phyloP scores from a whole-genome alignment of 2,329 filamentous ascomycete species.

The Knufia petricola region DNA sequence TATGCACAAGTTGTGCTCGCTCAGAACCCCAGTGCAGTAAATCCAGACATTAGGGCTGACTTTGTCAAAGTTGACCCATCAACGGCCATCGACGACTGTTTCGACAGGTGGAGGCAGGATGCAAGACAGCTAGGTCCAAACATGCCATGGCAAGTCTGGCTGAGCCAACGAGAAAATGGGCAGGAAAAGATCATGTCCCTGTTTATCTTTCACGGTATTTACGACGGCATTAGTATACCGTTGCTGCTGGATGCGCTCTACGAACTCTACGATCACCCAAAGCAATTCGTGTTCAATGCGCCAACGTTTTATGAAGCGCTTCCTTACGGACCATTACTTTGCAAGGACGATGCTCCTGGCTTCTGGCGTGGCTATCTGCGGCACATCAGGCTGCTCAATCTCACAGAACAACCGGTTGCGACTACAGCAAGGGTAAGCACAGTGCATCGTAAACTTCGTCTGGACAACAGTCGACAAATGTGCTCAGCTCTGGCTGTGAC shows the following conservation, averaged over 20 bases:
- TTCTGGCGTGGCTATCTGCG: constrained; percentile 54
- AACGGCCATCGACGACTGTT: constrained; percentile 28
- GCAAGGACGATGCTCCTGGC: constrained; percentile 36
- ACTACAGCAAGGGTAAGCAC: constrained; percentile 13
- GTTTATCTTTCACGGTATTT: constrained; percentile 74
- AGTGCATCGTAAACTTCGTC: constrained; percentile 24
- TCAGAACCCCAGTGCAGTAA: background rate
- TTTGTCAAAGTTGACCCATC: background rate
- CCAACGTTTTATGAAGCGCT: constrained; percentile 47
- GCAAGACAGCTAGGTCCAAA: constrained; percentile 37
- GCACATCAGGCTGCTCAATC: constrained; percentile 24
- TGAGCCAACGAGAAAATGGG: constrained; percentile 24
- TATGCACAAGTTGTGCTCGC: constrained; percentile 58
- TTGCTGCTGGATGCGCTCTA: constrained; percentile 54
- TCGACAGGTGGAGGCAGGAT: constrained; percentile 43
- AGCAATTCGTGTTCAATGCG: background rate
- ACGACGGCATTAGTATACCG: constrained; percentile 71
- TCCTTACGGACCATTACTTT: constrained; percentile 56
- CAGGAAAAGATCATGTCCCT: constrained; percentile 41
- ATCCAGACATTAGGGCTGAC: background rate
- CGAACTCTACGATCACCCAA: constrained; percentile 37
- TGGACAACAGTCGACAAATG: constrained; percentile 41
- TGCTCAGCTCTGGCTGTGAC: constrained; percentile 59
- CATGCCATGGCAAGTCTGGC: constrained; percentile 28
- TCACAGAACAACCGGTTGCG: constrained; percentile 18